phyloP scores from a whole-genome alignment of 352 stramenopile species.

The Blastocystis sp. region DNA sequence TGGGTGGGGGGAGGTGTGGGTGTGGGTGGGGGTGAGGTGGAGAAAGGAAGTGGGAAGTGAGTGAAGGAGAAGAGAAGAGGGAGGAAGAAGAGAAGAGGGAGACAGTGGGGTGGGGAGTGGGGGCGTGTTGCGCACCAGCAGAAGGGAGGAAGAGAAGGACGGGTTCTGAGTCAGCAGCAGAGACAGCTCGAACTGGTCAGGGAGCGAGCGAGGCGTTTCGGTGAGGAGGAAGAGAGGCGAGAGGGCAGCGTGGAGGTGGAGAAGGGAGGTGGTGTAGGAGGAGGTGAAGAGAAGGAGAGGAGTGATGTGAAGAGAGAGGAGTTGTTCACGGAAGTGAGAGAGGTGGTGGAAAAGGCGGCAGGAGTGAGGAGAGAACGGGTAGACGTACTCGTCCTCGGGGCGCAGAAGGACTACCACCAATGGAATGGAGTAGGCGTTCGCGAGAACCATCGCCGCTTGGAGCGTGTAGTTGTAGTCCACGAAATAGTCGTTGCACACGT shows the following conservation, averaged over 20 bases:
- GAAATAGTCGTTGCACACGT: slow-evolving; percentile 13
- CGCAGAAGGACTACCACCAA: background rate
- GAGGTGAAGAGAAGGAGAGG: slow-evolving; percentile 7
- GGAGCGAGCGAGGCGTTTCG: background rate
- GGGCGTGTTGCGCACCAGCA: background rate
- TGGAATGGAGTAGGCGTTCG: background rate
- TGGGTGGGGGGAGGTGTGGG: background rate
- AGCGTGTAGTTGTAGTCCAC: slow-evolving; percentile 25
- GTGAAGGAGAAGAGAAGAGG: background rate
- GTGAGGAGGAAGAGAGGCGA: background rate
- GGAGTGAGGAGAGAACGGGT: slow-evolving; percentile 9
- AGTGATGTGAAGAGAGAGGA: too few species aligned
- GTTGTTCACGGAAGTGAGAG: too few species aligned
- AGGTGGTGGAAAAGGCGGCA: background rate
- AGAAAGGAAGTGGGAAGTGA: background rate
- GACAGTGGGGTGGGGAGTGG: background rate
- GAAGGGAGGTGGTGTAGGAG: background rate
- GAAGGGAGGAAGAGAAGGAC: background rate
- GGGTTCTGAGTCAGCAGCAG: background rate
- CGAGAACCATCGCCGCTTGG: background rate
- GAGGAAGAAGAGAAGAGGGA: background rate
- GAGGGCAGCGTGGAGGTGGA: background rate
- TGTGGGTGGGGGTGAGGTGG: background rate
- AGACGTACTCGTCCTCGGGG: background rate
- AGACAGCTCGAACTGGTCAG: background rate